phyloP scores from a whole-genome alignment of 805 yeast genomes.

The Priceomyces castillae region DNA sequence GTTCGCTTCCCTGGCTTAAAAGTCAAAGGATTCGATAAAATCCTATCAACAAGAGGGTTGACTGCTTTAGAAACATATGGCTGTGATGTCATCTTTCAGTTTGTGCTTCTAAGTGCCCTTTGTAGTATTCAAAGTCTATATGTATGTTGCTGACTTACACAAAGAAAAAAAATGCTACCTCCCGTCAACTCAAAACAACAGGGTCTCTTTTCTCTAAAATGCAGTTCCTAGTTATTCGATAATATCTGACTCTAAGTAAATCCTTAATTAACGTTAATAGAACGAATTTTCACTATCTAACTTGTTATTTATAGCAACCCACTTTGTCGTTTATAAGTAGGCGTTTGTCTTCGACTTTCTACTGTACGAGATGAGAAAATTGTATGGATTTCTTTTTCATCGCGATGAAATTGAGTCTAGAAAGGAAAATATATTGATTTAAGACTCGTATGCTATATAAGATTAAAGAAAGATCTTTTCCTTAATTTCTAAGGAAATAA shows the following conservation, averaged over 20 bases:
- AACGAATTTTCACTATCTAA: neutral
- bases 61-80: conserved; percentile 22
- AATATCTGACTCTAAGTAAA: neutral
- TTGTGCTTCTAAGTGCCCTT: neutral
- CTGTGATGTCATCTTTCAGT: conserved; percentile 7
- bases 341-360: neutral
- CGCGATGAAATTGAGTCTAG: neutral
- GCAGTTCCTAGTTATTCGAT: neutral
- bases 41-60: conserved; percentile 61
- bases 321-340: neutral
- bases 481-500: conserved; percentile 20
- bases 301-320: neutral
- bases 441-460: neutral
- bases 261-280: neutral
- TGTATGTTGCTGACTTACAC: neutral
- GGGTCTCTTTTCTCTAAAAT: neutral
- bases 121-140: neutral
- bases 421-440: neutral
- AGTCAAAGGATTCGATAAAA: conserved; percentile 57
- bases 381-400: conserved; percentile 4
- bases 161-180: neutral
- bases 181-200: neutral
- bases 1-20: conserved; percentile 62
- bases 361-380: conserved; percentile 5
- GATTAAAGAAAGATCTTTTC: conserved; percentile 14